Evolutionary conservation across 2,329 filamentous ascomycete species (phyloP).

Genomic region (Hypoxylon sp.): DNA sequence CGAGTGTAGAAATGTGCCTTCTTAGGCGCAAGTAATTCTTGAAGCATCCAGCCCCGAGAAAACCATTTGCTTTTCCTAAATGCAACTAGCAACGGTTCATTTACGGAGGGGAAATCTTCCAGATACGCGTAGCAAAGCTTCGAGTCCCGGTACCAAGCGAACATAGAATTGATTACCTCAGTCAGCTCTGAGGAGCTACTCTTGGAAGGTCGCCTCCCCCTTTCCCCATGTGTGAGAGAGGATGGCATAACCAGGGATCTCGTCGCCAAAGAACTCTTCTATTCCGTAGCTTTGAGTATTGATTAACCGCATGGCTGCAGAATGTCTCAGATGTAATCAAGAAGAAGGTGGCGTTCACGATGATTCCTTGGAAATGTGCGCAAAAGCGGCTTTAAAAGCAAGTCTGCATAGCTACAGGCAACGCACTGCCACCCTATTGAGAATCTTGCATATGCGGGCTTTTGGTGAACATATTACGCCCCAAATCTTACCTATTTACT

Average conservation of each 20-base stretch:
- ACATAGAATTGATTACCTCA: slow-evolving; percentile 22
- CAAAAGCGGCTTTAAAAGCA: not conserved
- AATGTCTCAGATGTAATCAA: not conserved
- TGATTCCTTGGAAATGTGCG: not conserved
- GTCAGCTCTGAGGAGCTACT: slow-evolving; percentile 9
- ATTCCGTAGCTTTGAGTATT: not conserved
- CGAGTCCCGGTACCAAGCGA: slow-evolving; percentile 17
- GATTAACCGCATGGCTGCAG: slow-evolving; percentile 9
- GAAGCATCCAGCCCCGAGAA: slow-evolving; percentile 13
- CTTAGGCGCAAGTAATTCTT: slow-evolving; percentile 13
- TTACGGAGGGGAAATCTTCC: not conserved
- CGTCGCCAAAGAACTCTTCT: slow-evolving; percentile 7
- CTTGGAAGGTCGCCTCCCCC: slow-evolving; percentile 9
- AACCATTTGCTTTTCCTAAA: slow-evolving; percentile 20
- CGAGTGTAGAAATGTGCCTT: slow-evolving; percentile 5
- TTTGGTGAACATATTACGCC: not conserved
- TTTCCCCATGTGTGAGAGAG: slow-evolving; percentile 14
- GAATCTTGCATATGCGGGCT: not conserved
- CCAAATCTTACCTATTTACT: not conserved
- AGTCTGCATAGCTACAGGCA: not conserved
- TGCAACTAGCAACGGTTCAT: too few relatives aligned
- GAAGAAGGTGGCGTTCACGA: too few relatives aligned
- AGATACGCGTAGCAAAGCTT: slow-evolving; percentile 16
- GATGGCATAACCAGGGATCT: slow-evolving; percentile 12
- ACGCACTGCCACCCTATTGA: too few relatives aligned